Base-by-base conservation (phyloP, 208 protist species). In the Polymyxa betae region DNA sequence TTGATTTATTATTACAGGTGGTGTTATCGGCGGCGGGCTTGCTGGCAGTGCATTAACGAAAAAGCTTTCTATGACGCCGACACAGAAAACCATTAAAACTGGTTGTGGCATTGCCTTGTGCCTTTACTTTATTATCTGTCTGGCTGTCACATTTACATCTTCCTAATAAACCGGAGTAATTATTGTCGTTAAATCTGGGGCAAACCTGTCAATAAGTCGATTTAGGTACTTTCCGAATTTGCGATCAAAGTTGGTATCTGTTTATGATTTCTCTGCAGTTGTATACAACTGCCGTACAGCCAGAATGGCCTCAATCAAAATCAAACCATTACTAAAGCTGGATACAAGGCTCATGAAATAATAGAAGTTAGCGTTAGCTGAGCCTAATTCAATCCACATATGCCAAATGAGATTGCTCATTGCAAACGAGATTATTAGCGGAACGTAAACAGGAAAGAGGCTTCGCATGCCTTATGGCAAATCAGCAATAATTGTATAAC, bases 341-440 rank as follows among this genome's bases (percentile, higher is more conserved):
- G 16, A 82, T 20, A 82, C 72, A 5, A 82, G 72, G 40, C 35
- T 35, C 72, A 45, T 35, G 16, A 45, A 5, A n/a, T 82, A 82
- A n/a, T 82, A 82, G n/a, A 82, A 82, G n/a, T 82, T 82, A 12
- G 72, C 72, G n/a, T 82, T 82, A 38, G 16, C 72, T 38, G 16
- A 82, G 35, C 72, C 72, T 38, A 43, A 12, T 5, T 82, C 35
- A 35, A 82, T 82, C 72, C 72, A 82, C 72, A 82, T 35, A 20
- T 5, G 5, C 72, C 72, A 82, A 5, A 43, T 82, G 12, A 82
- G 10, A 82, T 5, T 12, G n/a, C 72, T 43, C 72, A 82, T 35
- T n/a, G 72, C 35, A 35, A 35, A 82, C 5, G 72, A 82, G 16
- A 82, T 35, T 20, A 82, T 45, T 43, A 82, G 35, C 5, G 35